Evolutionary conservation across 2,329 filamentous ascomycete genomes (phyloP), one percentile per base, ranked within the genome.

Genomic region (Cercospora canescens): DNA sequence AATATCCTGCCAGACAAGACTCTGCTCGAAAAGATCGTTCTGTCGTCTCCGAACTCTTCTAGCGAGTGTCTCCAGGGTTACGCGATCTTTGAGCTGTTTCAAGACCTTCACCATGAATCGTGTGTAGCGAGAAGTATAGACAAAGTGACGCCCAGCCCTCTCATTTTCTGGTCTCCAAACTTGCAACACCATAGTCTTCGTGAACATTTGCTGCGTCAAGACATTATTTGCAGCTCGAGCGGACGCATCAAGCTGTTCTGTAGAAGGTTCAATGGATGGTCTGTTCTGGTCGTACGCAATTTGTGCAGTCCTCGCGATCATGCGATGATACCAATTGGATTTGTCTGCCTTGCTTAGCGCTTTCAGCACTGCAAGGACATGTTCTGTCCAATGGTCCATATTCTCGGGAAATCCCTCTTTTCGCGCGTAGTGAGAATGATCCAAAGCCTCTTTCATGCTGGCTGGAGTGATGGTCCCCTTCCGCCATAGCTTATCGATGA

Each of bases 151-250:
- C 0, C 94, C 94, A 0, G 93, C 84, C 24, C 89, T 84, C 76
- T 97, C 94, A 55, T 91, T 89, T 70, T 97, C 94, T 39, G 94
- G 95, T 72, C 94, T 94, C 94, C 94, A 97, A 4, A 97, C 93
- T 75, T 96, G 94, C 77, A 97, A 89, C 1, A 91, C 90, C 90
- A 96, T 96, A 0, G 93, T 96, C 80, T 97, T 97, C 41, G 94
- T 96, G 71, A 97, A 94, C 62, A 97, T 90, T 48, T 96, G 91
- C 61, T 88, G 85, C 58, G 93, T 94, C 14, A 96, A 87, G 62
- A 94, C 91, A 74, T 89, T 87, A 71, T 93, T 94, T 24, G 91
- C 89, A 34, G 86, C 87, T 14, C 85, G 78, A 5, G 85, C 84
- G 11, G 85, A 82, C 70, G 82, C 73, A n/a, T 65, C 48, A 18